Evolutionary conservation across 2,329 filamentous ascomycete genomes (phyloP), one percentile per base, ranked within the genome.

Genomic region (Alternaria dauci): DNA sequence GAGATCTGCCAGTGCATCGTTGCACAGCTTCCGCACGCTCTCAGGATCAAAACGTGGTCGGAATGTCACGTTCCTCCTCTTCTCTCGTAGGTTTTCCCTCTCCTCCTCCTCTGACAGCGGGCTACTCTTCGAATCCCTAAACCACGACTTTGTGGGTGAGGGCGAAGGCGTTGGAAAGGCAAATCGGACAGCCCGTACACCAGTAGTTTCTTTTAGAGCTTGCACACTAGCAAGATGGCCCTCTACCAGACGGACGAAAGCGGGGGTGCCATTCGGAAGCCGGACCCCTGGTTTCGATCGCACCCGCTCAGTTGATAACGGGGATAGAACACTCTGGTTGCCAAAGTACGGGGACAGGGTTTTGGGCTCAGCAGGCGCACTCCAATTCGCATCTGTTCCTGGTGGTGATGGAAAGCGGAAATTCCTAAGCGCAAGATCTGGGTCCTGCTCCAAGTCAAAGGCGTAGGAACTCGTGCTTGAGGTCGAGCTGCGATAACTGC

Each of bases 1-100:
- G 28, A 77, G 61, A 63, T 77, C 74, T 16, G 65, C 63, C 46
- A 77, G 66, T 30, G 70, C 74, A 39, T 77, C 73, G 8, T 52
- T 58, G 50, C 75, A 78, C 47, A 77, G 53, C 50, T 62, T 58
- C 50, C 57, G 66, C 41, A 73, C 65, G 25, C 66, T 68, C 51
- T 58, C 52, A 4, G 75, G 71, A 44, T 78, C 71, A 54, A 77
- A 78, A 14, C 74, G 63, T 36, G 69, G 67, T 8, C 74, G 73
- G 38, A 70, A 75, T 26, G 8, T 53, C 34, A 69, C 47, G 2
- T 38, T 58, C 58, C 58, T 70, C 51, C 73, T 65, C 8, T 41
- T 53, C 55, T 60, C 51, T 12, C 68, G 61, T 20, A 66, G 34
- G 14, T 44, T 53, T 8, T 75, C 66, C 55, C 54, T 58, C 7